Conservation (phyloP, 1,139 yeast species). For the Sugiyamaella paludigena region DNA sequence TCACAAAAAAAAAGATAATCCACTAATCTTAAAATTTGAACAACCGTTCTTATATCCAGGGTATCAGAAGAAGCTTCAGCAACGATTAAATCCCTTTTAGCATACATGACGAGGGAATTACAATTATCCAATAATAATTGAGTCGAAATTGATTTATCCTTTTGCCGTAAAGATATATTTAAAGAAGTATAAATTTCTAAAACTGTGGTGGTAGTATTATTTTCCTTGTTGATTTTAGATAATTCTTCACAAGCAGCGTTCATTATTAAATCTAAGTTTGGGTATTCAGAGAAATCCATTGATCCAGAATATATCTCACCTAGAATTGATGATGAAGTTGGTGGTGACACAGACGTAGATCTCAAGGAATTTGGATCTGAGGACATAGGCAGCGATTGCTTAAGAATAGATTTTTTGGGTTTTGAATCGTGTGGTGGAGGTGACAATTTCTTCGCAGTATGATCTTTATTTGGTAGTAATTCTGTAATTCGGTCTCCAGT, state of each 20-base stretch:
- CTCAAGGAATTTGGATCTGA: neutral
- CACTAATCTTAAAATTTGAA: constrained; percentile 28
- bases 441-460: neutral
- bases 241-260: constrained; percentile 24
- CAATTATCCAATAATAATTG: constrained; percentile 22
- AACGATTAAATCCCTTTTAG: constrained; percentile 25
- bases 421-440: constrained; percentile 2
- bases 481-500: no score
- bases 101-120: constrained; percentile 19
- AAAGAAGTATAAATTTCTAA: constrained; percentile 26
- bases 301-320: constrained; percentile 24
- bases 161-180: constrained; percentile 22
- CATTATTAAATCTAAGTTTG: constrained; percentile 23
- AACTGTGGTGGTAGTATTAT: constrained; percentile 3
- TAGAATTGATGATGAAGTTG: constrained; percentile 12
- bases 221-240: constrained; percentile 14
- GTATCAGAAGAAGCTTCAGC: constrained; percentile 21
- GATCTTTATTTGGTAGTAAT: neutral
- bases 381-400: neutral
- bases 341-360: neutral
- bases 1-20: constrained; percentile 28
- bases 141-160: constrained; percentile 21
- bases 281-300: constrained; percentile 19
- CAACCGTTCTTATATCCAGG: constrained; percentile 22
- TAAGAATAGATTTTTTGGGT: constrained; percentile 6